phyloP scores from a whole-genome alignment of 108 stramenopile species.

The Skeletonema tropicum region DNA sequence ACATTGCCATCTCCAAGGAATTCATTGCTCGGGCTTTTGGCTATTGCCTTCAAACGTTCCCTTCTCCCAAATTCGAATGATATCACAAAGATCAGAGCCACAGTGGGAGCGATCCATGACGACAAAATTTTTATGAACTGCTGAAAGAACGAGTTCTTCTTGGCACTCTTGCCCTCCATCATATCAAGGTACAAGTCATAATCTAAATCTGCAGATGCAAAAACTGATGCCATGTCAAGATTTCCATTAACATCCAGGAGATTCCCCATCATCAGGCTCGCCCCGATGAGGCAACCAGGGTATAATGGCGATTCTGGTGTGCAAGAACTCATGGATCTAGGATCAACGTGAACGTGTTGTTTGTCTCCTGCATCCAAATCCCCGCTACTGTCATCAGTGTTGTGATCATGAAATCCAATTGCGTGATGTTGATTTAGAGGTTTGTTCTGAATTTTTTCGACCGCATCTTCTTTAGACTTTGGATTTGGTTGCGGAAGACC shows the following conservation, averaged over 20 bases:
- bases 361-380: slow-evolving; percentile 45
- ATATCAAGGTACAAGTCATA: slow-evolving; percentile 52
- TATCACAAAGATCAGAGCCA: slow-evolving; percentile 77
- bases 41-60: slow-evolving; percentile 65
- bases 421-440: slow-evolving; percentile 35
- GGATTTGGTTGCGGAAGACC: slow-evolving; percentile 36
- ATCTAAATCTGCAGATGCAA: slow-evolving; percentile 49
- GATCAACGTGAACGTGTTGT: slow-evolving; percentile 38
- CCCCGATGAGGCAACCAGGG: slow-evolving; percentile 52
- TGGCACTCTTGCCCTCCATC: slow-evolving; percentile 41
- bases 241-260: slow-evolving; percentile 37
- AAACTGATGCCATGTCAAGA: slow-evolving; percentile 42
- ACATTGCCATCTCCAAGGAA: slow-evolving; percentile 12
- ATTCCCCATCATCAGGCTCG: slow-evolving; percentile 43
- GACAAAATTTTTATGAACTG: slow-evolving; percentile 66
- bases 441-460: slow-evolving; percentile 2
- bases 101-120: slow-evolving; percentile 84
- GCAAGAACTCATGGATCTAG: slow-evolving; percentile 13
- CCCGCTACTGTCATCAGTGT: slow-evolving; percentile 12
- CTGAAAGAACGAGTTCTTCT: slow-evolving; percentile 27
- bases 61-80: slow-evolving; percentile 86
- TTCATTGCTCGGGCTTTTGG: slow-evolving; percentile 11
- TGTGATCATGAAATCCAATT: slow-evolving; percentile 38
- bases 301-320: slow-evolving; percentile 46
- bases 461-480: slow-evolving; percentile 4